Conservation (phyloP, 1,284 basidiomycete genomes). For the Ganoderma resinaceum region DNA sequence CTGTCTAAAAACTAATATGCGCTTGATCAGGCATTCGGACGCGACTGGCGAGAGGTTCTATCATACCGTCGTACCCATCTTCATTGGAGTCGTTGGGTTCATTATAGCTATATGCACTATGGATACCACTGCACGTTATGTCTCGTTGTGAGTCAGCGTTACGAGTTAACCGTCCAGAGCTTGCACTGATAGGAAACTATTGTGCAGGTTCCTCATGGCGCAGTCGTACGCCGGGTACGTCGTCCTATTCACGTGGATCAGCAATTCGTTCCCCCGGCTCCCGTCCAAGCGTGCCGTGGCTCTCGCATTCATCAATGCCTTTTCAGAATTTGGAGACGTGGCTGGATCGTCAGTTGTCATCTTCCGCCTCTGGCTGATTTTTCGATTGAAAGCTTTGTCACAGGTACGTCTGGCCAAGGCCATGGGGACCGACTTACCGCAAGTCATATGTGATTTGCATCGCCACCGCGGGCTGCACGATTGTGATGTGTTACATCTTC, state of each 20-base stretch:
- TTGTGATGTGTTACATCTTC: constrained; percentile 58
- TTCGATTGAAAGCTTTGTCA: neutral
- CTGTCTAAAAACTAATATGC: too few species aligned
- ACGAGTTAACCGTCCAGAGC: neutral
- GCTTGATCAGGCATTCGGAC: constrained; percentile 72
- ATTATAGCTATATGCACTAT: constrained; percentile 75
- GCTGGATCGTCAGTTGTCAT: constrained; percentile 58
- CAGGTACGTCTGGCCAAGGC: constrained; percentile 48
- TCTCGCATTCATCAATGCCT: constrained; percentile 77
- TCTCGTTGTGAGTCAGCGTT: constrained; percentile 63
- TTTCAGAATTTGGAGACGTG: constrained; percentile 77
- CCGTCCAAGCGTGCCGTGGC: constrained; percentile 79
- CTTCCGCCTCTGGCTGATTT: neutral
- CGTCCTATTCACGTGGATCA: constrained; percentile 74
- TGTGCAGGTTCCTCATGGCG: constrained; percentile 74
- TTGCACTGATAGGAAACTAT: neutral
- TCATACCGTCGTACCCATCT: constrained; percentile 62
- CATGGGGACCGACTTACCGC: constrained; percentile 51
- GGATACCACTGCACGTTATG: constrained; percentile 71
- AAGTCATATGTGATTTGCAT: constrained; percentile 59
- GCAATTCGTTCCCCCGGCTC: constrained; percentile 70
- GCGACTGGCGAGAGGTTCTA: constrained; percentile 67
- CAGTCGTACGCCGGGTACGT: constrained; percentile 77
- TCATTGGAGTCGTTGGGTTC: constrained; percentile 77
- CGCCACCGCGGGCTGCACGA: constrained; percentile 45